phyloP scores from a whole-genome alignment of 2,329 filamentous ascomycete genomes.

The Epichloe bromicola region DNA sequence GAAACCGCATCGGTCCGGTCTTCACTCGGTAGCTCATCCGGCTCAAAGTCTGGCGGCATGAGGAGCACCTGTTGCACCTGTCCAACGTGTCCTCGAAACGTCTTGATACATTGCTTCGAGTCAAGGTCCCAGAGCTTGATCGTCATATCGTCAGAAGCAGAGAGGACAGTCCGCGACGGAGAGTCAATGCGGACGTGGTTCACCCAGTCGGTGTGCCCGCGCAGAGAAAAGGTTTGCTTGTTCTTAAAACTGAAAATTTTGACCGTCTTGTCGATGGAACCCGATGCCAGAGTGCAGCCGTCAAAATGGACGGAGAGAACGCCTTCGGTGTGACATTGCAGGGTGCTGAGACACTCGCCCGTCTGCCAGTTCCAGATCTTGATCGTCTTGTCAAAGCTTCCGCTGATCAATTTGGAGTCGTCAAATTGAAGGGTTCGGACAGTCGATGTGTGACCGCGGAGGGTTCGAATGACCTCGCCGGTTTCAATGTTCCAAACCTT shows the following conservation, averaged over 20 bases:
- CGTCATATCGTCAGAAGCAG: slow-evolving; percentile 85
- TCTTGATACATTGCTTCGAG: slow-evolving; percentile 61
- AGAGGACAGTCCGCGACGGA: slow-evolving; percentile 72
- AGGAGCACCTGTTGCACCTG: slow-evolving; percentile 87
- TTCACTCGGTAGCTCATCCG: slow-evolving; percentile 49
- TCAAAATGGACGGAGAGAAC: slow-evolving; percentile 85
- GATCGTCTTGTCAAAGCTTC: slow-evolving; percentile 74
- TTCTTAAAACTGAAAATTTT: slow-evolving; percentile 88
- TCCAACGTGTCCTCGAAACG: slow-evolving; percentile 80
- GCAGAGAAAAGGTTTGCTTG: slow-evolving; percentile 65
- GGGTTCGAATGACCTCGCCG: slow-evolving; percentile 71
- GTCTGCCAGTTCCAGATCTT: slow-evolving; percentile 97
- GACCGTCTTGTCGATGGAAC: slow-evolving; percentile 78
- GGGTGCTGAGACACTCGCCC: slow-evolving; percentile 71
- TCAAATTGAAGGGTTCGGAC: slow-evolving; percentile 90
- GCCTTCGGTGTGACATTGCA: slow-evolving; percentile 65
- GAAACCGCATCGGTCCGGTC: slow-evolving; percentile 42
- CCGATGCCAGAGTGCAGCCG: slow-evolving; percentile 70
- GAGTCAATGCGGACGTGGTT: slow-evolving; percentile 88
- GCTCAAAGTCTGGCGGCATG: slow-evolving; percentile 77
- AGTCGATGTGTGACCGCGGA: slow-evolving; percentile 68
- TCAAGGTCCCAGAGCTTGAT: slow-evolving; percentile 91
- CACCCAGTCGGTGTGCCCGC: slow-evolving; percentile 87
- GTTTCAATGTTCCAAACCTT: slow-evolving; percentile 95
- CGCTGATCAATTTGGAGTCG: slow-evolving; percentile 79